Base-by-base conservation (phyloP, 208 protist genomes). In the Polymyxa betae region DNA sequence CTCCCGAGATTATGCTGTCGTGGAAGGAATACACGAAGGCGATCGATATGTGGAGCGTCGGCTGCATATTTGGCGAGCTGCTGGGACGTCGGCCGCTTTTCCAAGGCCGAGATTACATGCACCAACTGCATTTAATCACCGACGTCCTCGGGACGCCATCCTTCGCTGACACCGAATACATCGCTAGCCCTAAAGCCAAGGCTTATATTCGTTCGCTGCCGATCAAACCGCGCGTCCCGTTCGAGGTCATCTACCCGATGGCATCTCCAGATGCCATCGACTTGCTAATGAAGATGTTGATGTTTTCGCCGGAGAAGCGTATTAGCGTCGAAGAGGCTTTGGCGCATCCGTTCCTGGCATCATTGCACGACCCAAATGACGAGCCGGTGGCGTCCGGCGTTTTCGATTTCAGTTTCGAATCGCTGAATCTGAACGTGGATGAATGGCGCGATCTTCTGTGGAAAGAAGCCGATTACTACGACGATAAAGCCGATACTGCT, bases 281-380 rank as follows among this genome's bases (percentile, higher is more conserved):
- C 38, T 46, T 91, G 60, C 66, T 91, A 38, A 93, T 96, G 0
- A 92, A 93, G 29, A 94, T 99, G 91, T 94, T 99, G 38, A 29
- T 52, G 41, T 98, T 98, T 94, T 95, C 98, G 90, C 97, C 98
- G 29, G 88, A 77, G 38, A 95, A 97, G 92, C 95, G 98, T 46
- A 94, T 97, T 77, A 97, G 95, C 10, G 96, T 97, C n/a, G 95
- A 96, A 89, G 94, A 98, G 90, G 96, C 97, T 0, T 93, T 99
- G 60, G 54, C 38, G 38, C 96, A 97, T 90, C 96, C 96, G 24
- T 97, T 94, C 92, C 92, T 97, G 46, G 92, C 87, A 1, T 66
- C 89, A 32, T 88, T 97, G 35, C 96, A 96, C 92, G 94, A 95
- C 44, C 92, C 92, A 0, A 77, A 72, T 29, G 95, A 96, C 77